phyloP scores from a whole-genome alignment of 805 yeast genomes.

The Trichomonascus vanleenenianus region DNA sequence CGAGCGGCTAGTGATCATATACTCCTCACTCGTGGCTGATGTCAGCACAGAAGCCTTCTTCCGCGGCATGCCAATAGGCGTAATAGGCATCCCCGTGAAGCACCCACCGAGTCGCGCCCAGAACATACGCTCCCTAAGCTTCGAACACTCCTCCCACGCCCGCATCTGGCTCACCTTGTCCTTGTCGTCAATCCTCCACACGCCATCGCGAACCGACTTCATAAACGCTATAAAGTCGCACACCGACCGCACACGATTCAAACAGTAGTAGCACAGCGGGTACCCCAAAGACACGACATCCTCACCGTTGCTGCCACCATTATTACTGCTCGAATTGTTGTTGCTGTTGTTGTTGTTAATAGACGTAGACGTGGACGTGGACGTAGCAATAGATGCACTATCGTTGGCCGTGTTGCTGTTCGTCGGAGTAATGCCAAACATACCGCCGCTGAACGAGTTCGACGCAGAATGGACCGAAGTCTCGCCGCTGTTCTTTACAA shows the following conservation, averaged over 20 bases:
- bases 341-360: not conserved
- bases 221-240: constrained; percentile 79
- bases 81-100: not conserved
- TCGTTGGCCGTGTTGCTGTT: no score
- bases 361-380: not conserved
- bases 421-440: not conserved
- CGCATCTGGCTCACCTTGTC: constrained; percentile 33
- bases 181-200: constrained; percentile 51
- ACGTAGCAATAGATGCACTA: not conserved
- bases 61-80: not conserved
- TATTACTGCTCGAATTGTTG: not conserved
- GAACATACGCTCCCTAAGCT: constrained; percentile 64
- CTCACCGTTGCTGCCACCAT: constrained; percentile 14
- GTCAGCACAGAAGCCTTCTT: not conserved
- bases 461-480: not conserved
- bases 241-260: constrained; percentile 67
- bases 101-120: constrained; percentile 70
- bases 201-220: constrained; percentile 50
- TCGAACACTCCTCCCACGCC: constrained; percentile 58
- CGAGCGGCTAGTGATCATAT: not conserved
- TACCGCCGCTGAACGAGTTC: constrained; percentile 3
- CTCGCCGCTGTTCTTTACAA: constrained; percentile 18
- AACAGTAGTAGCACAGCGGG: constrained; percentile 76
- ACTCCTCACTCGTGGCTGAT: not conserved
- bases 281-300: constrained; percentile 33